phyloP scores from a whole-genome alignment of 352 stramenopile species.

The Phytophthora macrochlamydospora region DNA sequence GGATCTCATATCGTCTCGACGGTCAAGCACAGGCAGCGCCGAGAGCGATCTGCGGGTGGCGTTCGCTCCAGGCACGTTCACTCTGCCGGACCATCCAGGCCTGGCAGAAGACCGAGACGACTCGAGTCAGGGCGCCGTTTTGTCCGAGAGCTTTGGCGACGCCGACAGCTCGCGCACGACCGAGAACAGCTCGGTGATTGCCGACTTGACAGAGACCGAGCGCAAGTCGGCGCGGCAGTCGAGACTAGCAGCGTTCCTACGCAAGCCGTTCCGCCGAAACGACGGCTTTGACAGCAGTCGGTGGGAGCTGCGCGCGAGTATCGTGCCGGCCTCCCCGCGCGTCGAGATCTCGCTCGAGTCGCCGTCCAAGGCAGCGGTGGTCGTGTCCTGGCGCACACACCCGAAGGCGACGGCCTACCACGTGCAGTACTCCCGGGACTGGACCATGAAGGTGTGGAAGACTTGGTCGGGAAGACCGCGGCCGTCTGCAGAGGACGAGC shows the following conservation, averaged over 20 bases:
- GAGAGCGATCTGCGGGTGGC: conserved; percentile 31
- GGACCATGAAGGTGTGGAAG: conserved; percentile 82
- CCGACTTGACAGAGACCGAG: conserved; percentile 61
- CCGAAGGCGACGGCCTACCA: conserved; percentile 62
- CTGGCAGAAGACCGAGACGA: conserved; percentile 65
- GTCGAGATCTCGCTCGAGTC: conserved; percentile 58
- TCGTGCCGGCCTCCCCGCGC: conserved; percentile 50
- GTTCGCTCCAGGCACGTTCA: conserved; percentile 32
- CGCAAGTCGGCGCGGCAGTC: conserved; percentile 53
- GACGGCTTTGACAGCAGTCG: conserved; percentile 57
- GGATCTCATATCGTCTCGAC: conserved; percentile 17
- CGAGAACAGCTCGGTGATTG: conserved; percentile 73
- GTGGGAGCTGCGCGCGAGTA: conserved; percentile 47
- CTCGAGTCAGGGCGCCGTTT: conserved; percentile 67
- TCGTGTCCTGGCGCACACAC: conserved; percentile 62
- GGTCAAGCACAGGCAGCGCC: conserved; percentile 24
- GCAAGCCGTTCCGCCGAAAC: conserved; percentile 68
- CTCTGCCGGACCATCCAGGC: conserved; percentile 31
- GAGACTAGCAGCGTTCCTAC: conserved; percentile 61
- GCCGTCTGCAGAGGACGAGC: conserved; percentile 51
- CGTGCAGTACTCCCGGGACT: conserved; percentile 74
- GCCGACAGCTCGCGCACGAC: conserved; percentile 72
- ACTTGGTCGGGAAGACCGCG: conserved; percentile 64
- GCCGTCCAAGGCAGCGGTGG: conserved; percentile 68
- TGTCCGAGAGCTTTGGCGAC: conserved; percentile 81